Percentiles rank a stretch among this genome's conserved stretches.
Evolutionary conservation across 192 early-diverging fungal species (phyloP).

Genomic region (Entomortierella lignicola): DNA sequence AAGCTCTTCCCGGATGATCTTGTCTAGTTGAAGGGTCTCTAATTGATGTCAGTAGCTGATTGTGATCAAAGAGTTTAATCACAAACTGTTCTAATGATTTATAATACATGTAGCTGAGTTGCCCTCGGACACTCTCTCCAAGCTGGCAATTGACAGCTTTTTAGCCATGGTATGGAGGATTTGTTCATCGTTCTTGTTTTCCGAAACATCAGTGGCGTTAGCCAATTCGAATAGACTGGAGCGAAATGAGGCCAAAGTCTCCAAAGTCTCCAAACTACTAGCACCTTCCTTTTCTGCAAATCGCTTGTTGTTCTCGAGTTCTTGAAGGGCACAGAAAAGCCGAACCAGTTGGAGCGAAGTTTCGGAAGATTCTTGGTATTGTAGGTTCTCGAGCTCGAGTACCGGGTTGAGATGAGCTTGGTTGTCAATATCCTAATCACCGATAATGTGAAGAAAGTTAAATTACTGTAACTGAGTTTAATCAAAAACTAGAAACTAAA

Average conservation of each 20-base stretch:
- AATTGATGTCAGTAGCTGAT: not conserved
- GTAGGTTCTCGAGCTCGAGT: not conserved
- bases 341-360: not conserved
- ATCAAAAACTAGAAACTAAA: not conserved
- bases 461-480: too few relatives aligned
- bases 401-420: not conserved
- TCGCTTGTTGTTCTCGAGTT: too few relatives aligned
- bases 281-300: not conserved
- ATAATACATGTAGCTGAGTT: slow-evolving; percentile 2
- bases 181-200: not conserved
- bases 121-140: not conserved
- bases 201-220: not conserved
- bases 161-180: not conserved
- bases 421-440: not conserved
- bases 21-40: not conserved
- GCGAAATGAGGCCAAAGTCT: slow-evolving; percentile 1
- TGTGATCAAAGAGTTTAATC: not conserved
- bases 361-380: not conserved
- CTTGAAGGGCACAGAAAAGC: not conserved
- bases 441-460: too few relatives aligned
- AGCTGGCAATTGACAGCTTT: not conserved
- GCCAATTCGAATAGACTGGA: slow-evolving; percentile 1
- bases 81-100: not conserved
- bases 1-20: not conserved
- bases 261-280: not conserved